Conservation (phyloP, 2,329 filamentous ascomycete genomes). For the Trichoderma koningii region DNA sequence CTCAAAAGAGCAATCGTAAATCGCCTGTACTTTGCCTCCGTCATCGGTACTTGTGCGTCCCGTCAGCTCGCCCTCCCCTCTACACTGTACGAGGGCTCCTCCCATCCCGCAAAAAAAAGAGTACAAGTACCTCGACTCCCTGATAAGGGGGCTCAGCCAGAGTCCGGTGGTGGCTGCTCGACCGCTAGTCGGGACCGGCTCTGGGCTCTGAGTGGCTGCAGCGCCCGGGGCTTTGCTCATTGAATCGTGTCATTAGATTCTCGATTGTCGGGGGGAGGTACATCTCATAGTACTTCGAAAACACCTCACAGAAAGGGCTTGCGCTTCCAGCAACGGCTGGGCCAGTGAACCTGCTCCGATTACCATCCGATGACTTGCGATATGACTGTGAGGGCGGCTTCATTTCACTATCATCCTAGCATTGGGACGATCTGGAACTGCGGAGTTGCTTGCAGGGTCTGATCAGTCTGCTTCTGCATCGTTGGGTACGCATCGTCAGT, state of each 20-base stretch:
- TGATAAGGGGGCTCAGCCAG: constrained; percentile 24
- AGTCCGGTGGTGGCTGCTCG: constrained; percentile 24
- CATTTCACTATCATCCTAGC: neutral
- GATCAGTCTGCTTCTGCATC: too few relatives aligned
- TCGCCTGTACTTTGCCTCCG: too few relatives aligned
- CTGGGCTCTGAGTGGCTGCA: constrained; percentile 24
- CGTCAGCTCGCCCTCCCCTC: neutral
- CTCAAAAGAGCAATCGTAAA: neutral
- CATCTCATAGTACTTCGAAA: constrained; percentile 13
- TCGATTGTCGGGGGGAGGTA: constrained; percentile 6
- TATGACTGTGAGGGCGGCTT: constrained; percentile 15
- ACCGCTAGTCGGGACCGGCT: constrained; percentile 12
- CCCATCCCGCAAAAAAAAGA: too few relatives aligned
- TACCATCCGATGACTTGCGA: constrained; percentile 27
- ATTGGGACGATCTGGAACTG: neutral
- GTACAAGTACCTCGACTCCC: constrained; percentile 12
- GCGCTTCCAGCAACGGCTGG: too few relatives aligned
- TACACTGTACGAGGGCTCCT: neutral
- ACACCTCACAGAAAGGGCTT: constrained; percentile 11
- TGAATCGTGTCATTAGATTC: constrained; percentile 25
- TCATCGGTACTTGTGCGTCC: too few relatives aligned
- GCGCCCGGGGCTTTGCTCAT: constrained; percentile 22
- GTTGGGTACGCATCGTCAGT: neutral
- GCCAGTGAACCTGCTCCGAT: constrained; percentile 26
- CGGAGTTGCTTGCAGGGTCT: neutral